Evolutionary conservation across 306 rosid genomes (phyloP).

Genomic region (Dryas alaskensis): DNA sequence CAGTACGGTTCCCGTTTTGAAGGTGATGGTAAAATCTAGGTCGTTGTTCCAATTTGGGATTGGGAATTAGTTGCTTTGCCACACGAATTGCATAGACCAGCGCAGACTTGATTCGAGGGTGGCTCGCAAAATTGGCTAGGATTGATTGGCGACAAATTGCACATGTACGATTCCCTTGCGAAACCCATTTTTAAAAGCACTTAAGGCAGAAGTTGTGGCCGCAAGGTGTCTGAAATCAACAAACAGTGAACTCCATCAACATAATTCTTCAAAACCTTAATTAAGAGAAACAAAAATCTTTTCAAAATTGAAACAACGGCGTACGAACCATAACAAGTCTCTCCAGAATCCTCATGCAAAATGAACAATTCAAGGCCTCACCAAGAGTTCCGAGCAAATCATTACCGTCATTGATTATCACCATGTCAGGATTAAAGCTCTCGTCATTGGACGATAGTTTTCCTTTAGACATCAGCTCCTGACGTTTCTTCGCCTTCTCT

Average conservation of each 20-base stretch:
- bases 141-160: slow-evolving; percentile 44
- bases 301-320: neutral
- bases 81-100: slow-evolving; percentile 50
- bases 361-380: neutral
- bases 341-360: neutral
- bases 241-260: neutral
- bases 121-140: slow-evolving; percentile 32
- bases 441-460: neutral
- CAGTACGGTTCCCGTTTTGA: slow-evolving; percentile 29
- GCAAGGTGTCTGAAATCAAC: slow-evolving; percentile 46
- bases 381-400: neutral
- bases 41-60: neutral
- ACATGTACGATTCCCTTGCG: slow-evolving; percentile 35
- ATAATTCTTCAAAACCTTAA: neutral
- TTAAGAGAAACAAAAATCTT: neutral
- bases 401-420: neutral
- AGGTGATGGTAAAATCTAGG: neutral
- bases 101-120: slow-evolving; percentile 52
- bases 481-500: neutral
- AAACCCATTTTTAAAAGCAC: slow-evolving; percentile 49
- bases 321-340: slow-evolving; percentile 11
- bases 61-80: slow-evolving; percentile 25
- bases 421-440: neutral
- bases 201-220: slow-evolving; percentile 59
- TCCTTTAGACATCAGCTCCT: neutral